Evolutionary conservation across 345 rosid genomes (phyloP).

Genomic region (Anastatica hierochuntica): DNA sequence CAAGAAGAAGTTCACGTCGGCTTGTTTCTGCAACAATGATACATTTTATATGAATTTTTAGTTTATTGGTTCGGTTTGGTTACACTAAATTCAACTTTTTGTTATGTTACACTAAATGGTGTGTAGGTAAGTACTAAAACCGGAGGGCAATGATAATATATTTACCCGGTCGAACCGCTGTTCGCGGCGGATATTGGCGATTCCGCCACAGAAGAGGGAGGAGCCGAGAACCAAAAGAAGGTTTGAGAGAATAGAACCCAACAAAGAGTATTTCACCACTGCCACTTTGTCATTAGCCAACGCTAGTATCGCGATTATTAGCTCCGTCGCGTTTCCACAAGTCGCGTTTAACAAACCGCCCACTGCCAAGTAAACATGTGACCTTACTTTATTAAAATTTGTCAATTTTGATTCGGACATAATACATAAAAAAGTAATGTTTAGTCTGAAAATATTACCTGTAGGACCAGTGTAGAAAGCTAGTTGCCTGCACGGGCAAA

Average conservation of each 20-base stretch:
- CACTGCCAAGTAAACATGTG: too few species aligned
- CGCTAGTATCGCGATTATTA: slow-evolving; percentile 84
- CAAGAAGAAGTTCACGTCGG: slow-evolving; percentile 78
- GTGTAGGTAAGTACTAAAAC: too few species aligned
- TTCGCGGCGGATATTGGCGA: slow-evolving; percentile 61
- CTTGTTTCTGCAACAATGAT: slow-evolving; percentile 79
- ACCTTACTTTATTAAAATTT: too few species aligned
- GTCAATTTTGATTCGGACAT: too few species aligned
- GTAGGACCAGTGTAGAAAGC: slow-evolving; percentile 90
- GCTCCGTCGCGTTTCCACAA: slow-evolving; percentile 93
- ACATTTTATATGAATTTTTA: too few species aligned
- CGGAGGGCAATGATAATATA: too few species aligned
- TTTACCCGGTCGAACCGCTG: slow-evolving; percentile 85
- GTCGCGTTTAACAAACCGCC: slow-evolving; percentile 94
- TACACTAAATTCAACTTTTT: too few species aligned
- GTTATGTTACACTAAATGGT: too few species aligned
- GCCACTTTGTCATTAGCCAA: slow-evolving; percentile 47
- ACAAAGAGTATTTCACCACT: slow-evolving; percentile 67
- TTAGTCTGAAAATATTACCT: slow-evolving; percentile 52
- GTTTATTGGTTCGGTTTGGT: too few species aligned
- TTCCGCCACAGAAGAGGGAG: slow-evolving; percentile 80
- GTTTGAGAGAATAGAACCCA: slow-evolving; percentile 84
- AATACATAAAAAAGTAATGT: too few species aligned
- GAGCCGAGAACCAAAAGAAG: slow-evolving; percentile 82
- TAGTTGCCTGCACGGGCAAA: slow-evolving; percentile 68